Base-by-base conservation (phyloP, 108 stramenopile species). In the Cylindrotheca fusiformis region DNA sequence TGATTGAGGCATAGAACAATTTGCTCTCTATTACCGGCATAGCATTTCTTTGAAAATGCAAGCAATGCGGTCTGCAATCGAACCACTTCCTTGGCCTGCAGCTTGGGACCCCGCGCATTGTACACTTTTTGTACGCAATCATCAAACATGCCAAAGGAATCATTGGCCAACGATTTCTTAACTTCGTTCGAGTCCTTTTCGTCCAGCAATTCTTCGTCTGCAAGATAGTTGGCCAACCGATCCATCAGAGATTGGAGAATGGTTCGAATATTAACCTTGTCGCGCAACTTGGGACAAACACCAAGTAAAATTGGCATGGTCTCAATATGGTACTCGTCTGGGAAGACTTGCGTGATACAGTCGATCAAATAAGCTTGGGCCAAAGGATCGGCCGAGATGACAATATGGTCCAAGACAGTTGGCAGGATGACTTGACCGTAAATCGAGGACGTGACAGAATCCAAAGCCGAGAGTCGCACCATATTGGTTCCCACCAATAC, bases 301-400 rank as follows among this genome's bases (percentile, higher is more conserved):
- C 74, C 78, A 65, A 99, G 66, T 27, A 98, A 86, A 47, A 84
- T 73, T 33, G 88, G 92, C 71, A 99, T 79, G 4, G 99, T 98
- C 47, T 90, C 94, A 55, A 98, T 81, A 67, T 98, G 97, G 75
- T 94, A 99, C 60, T 96, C 95, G 69, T 96, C 95, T 3, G 97
- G 97, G 57, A 99, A 99, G 10, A 94, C 96, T 80, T 99, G 97
- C 22, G 97, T 88, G 65, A 99, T 85, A 67, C 96, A 97, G 77
- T 99, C 99, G 78, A 99, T 89, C 49, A 99, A 71, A 67, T 98
- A 99, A 14, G 96, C 90, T 77, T 99, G 99, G 1, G 97, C 95
- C 49, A 99, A 67, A 12, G 93, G 89, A 84, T 99, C 99, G 47
- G 81, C 82, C 69, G 94, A 98, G 31, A 78, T 71, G 32, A 90